A percentile compares a stretch with the other conserved stretches of the same genome.
Evolutionary conservation across 306 rosid species (phyloP).

Genomic region (Arachis hypogaea): DNA sequence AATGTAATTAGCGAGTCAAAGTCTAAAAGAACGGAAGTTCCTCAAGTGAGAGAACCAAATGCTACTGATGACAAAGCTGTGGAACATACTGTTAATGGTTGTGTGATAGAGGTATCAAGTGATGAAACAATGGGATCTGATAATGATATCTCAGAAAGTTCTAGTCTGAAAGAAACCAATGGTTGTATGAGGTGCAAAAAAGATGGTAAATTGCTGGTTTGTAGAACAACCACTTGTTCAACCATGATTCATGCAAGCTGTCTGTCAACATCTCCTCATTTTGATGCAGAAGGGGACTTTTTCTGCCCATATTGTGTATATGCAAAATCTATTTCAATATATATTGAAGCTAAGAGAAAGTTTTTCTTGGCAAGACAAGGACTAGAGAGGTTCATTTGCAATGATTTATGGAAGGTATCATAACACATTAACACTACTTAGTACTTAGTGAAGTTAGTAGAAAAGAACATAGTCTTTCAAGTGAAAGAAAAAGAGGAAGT

Average conservation of each 20-base stretch:
- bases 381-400: conserved; percentile 45
- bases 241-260: conserved; percentile 68
- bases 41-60: conserved; percentile 34
- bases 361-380: conserved; percentile 55
- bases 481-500: neutral
- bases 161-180: conserved; percentile 34
- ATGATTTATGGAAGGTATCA: conserved; percentile 32
- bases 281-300: conserved; percentile 50
- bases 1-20: conserved; percentile 5
- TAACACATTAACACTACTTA: conserved; percentile 16
- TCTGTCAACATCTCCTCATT: conserved; percentile 42
- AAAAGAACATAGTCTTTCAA: conserved; percentile 36
- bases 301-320: conserved; percentile 78
- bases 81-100: too few species aligned
- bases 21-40: neutral
- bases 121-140: conserved; percentile 40
- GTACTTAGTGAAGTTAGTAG: conserved; percentile 32
- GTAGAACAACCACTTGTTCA: conserved; percentile 61
- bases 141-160: conserved; percentile 41
- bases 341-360: conserved; percentile 62
- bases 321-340: conserved; percentile 55
- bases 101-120: conserved; percentile 40
- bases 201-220: conserved; percentile 62
- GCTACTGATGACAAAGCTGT: conserved; percentile 35
- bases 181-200: conserved; percentile 60